Base-by-base conservation (phyloP, 148 eudicot species). In the Chenopodium suecicum region DNA sequence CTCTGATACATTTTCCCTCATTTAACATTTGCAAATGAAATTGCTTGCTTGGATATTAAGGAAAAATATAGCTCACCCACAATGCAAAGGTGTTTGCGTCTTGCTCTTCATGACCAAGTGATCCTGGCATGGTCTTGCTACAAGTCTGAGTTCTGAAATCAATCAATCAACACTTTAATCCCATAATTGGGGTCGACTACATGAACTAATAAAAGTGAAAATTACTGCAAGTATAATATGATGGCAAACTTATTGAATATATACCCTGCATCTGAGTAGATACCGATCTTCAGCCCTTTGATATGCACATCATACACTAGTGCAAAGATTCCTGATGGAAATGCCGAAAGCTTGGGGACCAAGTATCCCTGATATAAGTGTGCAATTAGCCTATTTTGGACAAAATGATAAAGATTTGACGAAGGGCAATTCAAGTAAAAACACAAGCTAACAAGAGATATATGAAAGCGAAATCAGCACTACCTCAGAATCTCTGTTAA, bases 81-180 rank as follows among this genome's bases (percentile, higher is more conserved):
- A 91, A 86, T 29, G 98, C 97, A 83, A 94, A 94, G 19, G 94
- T 92, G 76, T 85, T 86, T 14, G 98, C 98, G 78, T 94, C 98
- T 75, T 89, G 90, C 76, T 91, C 91, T 62, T 94, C 98, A 76
- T 90, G 66, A 29, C 93, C 98, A 27, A 92, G 83, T 41, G 98
- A 94, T 66, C 98, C 97, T 4, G 98, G 98, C 98, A 92, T 92
- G 10, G 82, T 84, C 6, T 77, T 82, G 78, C 94, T 92, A 58
- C 98, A 94, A 60, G 97, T 92, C 74, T 83, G 54, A 85, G 65
- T 81, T 79, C 84, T 52, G 20, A 25, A 46, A 78, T 52, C 11
- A 74, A 17, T 27, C 17, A 63, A 34, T 34, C 37, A 34, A 34
- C 37, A 2, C 37, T 34, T 34, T 34, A 34, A 34, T 34, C 37